Conservation (phyloP, 352 stramenopile species). For the Pythium brassicae region DNA sequence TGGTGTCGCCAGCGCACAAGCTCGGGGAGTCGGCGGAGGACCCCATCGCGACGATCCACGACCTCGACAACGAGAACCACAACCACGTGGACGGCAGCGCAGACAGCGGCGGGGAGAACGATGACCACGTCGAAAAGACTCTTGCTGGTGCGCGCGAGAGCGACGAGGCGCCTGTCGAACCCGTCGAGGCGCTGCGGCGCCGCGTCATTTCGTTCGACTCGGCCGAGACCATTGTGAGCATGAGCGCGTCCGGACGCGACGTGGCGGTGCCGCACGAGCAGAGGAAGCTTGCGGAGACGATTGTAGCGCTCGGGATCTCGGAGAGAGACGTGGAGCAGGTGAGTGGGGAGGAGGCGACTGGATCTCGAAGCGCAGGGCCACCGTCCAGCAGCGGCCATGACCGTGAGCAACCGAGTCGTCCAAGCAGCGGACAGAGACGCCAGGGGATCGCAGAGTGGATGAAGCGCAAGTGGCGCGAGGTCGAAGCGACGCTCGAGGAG, state of each 20-base stretch:
- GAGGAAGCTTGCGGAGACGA: slow-evolving; percentile 65
- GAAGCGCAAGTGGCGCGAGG: slow-evolving; percentile 17
- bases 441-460: slow-evolving; percentile 14
- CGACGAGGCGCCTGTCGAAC: slow-evolving; percentile 31
- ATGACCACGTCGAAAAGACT: slow-evolving; percentile 21
- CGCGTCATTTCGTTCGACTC: slow-evolving; percentile 78
- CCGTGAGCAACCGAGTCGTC: not conserved
- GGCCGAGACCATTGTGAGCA: slow-evolving; percentile 68
- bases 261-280: slow-evolving; percentile 46
- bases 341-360: slow-evolving; percentile 10
- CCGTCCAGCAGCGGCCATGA: not conserved
- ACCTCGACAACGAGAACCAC: slow-evolving; percentile 14
- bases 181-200: slow-evolving; percentile 51
- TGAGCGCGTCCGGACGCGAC: slow-evolving; percentile 33
- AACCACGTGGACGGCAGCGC: slow-evolving; percentile 14
- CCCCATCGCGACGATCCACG: slow-evolving; percentile 12
- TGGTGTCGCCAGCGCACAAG: slow-evolving; percentile 27
- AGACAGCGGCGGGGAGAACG: slow-evolving; percentile 19
- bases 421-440: slow-evolving; percentile 8
- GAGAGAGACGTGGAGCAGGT: slow-evolving; percentile 38
- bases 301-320: slow-evolving; percentile 60
- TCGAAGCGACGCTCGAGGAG: slow-evolving; percentile 7
- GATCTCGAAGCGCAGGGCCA: not conserved
- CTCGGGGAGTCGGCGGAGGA: slow-evolving; percentile 2
- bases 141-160: slow-evolving; percentile 16